These are phyloP conservation scores for Beta lomatogona DNA, from an alignment of 179 eudicot species.

Conservation along the genomic window DNA sequence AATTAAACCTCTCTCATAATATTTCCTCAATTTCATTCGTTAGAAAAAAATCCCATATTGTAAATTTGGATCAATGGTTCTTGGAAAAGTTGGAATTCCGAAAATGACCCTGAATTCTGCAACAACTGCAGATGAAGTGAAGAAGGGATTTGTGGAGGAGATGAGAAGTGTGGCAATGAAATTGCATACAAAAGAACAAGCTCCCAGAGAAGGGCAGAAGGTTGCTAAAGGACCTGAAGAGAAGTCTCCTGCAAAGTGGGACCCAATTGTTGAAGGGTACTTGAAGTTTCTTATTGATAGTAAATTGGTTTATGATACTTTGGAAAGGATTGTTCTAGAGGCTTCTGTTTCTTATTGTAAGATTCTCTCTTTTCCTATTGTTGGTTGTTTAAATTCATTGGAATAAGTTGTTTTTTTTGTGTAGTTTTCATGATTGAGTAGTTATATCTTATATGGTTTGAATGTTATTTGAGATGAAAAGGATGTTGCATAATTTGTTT, in stretches of 20 bases:
- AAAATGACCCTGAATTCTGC: conserved; percentile 28
- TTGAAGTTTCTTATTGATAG: conserved; percentile 91
- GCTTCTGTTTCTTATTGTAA: conserved; percentile 78
- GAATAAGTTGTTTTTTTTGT: too few relatives aligned
- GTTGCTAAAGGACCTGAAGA: conserved; percentile 58
- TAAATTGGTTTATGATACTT: conserved; percentile 77
- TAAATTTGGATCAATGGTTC: conserved; percentile 21
- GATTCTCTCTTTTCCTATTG: conserved; percentile 7
- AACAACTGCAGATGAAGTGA: conserved; percentile 41
- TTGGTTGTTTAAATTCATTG: too few relatives aligned
- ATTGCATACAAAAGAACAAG: conserved; percentile 81
- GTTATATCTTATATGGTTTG: too few relatives aligned
- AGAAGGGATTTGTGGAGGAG: conserved; percentile 91
- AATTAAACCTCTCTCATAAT: not conserved
- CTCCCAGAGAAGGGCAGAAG: conserved; percentile 76
- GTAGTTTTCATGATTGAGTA: too few relatives aligned
- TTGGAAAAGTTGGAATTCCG: conserved; percentile 24
- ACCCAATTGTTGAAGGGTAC: conserved; percentile 79
- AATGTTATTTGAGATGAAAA: too few relatives aligned
- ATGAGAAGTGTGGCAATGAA: conserved; percentile 97
- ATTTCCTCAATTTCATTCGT: too few relatives aligned
- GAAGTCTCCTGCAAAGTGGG: conserved; percentile 75
- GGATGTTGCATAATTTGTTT: too few relatives aligned
- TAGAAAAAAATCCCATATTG: not conserved
- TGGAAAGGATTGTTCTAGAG: conserved; percentile 70